A percentile compares a stretch with the other conserved stretches of the same genome.
These are phyloP conservation scores for Yamadazyma friedrichii DNA, from an alignment of 1,139 yeast species.

Conservation along the genomic window DNA sequence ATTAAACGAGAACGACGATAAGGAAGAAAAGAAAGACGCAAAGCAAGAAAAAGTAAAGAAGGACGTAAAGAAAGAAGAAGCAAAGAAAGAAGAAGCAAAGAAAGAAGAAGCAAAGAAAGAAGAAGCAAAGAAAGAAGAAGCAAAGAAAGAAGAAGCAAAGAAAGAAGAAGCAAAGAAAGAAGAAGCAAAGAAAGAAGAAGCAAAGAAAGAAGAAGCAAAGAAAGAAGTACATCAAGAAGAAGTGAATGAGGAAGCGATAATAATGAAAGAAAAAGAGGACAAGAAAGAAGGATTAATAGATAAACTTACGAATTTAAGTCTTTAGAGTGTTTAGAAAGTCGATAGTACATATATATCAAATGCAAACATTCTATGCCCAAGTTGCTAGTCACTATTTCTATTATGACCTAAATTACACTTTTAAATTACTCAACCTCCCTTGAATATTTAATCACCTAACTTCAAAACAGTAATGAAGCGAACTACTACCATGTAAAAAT, in stretches of 20 bases:
- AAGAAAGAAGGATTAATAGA: conserved; percentile 1
- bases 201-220: background rate
- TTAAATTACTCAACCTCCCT: no score
- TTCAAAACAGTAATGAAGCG: no score
- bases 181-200: background rate
- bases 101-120: background rate
- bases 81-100: background rate
- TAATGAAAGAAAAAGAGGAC: no score
- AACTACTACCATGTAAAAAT: no score
- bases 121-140: background rate
- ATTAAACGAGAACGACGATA: background rate
- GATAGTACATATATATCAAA: conserved; percentile 3
- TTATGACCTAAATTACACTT: no score
- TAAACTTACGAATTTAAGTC: conserved; percentile 5
- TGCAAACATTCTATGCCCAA: background rate
- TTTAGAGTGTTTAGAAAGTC: background rate
- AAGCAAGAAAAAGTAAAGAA: conserved; percentile 3
- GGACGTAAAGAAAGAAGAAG: background rate
- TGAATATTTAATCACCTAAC: no score
- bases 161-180: background rate
- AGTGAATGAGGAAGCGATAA: no score
- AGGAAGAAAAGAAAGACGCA: conserved; percentile 6
- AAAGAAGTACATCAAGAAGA: no score
- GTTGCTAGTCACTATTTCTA: no score
- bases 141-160: background rate